Percentiles rank a stretch among this genome's conserved stretches.
Conservation (phyloP, 2,329 filamentous ascomycete genomes). For the Verticillium isaacii region DNA sequence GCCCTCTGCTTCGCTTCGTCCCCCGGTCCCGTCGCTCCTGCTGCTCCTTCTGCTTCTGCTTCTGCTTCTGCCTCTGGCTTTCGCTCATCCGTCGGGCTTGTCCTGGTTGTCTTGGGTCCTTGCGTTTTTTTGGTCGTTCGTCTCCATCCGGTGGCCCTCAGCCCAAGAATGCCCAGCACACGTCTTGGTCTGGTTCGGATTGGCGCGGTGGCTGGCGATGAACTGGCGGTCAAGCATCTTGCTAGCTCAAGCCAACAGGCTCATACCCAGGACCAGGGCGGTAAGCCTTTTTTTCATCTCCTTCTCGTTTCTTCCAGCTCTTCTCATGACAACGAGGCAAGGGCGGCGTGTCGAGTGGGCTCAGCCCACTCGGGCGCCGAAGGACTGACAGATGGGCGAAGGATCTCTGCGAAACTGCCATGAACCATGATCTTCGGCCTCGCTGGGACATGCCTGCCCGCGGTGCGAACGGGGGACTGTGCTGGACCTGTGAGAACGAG, state of each 20-base stretch:
- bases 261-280: conserved; percentile 18
- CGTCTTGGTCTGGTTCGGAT: conserved; percentile 1
- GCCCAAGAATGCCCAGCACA: background rate
- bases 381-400: background rate
- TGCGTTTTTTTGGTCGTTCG: conserved; percentile 4
- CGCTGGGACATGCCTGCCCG: conserved; percentile 11
- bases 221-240: conserved; percentile 46
- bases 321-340: background rate
- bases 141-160: conserved; percentile 2
- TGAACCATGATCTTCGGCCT: conserved; percentile 33
- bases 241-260: conserved; percentile 18
- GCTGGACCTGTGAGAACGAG: conserved; percentile 1
- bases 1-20: background rate
- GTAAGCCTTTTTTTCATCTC: conserved; percentile 10
- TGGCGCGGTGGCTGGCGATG: conserved; percentile 22
- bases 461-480: background rate
- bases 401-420: conserved; percentile 23
- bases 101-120: background rate
- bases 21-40: conserved; percentile 12
- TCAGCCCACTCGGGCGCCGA: background rate
- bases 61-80: conserved; percentile 2
- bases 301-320: background rate
- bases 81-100: background rate
- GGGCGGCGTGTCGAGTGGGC: background rate
- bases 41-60: conserved; percentile 1